Evolutionary conservation across 257 asterid species (phyloP).

Genomic region (Avicennia marina): DNA sequence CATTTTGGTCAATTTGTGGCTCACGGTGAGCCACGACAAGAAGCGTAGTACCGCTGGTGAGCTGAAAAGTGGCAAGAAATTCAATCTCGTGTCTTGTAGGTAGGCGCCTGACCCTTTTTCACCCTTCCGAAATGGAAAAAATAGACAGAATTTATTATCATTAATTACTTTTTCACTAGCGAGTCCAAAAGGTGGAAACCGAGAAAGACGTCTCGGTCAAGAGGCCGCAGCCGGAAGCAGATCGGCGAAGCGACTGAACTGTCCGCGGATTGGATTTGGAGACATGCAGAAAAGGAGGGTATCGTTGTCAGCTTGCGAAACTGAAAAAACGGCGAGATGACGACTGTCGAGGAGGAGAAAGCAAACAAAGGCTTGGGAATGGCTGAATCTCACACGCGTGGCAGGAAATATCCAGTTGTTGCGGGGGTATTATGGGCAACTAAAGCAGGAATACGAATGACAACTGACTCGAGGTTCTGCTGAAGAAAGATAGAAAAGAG

Average conservation of each 20-base stretch:
- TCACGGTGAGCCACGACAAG: constrained; percentile 22
- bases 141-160: neutral
- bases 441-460: neutral
- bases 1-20: constrained; percentile 10
- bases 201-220: constrained; percentile 20
- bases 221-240: constrained; percentile 20
- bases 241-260: constrained; percentile 19
- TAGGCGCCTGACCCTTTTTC: constrained; percentile 30
- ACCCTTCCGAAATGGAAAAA: neutral
- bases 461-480: constrained; percentile 35
- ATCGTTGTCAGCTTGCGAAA: constrained; percentile 37
- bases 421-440: constrained; percentile 47
- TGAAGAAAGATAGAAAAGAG: constrained; percentile 12
- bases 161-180: neutral
- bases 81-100: constrained; percentile 34
- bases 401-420: constrained; percentile 34
- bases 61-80: constrained; percentile 39
- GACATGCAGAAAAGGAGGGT: constrained; percentile 19
- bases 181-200: neutral
- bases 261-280: neutral
- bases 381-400: constrained; percentile 38
- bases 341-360: constrained; percentile 30
- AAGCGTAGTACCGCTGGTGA: constrained; percentile 29
- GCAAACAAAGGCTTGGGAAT: constrained; percentile 18
- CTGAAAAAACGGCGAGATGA: constrained; percentile 58